Evolutionary conservation across 2,329 filamentous ascomycete species (phyloP).

Genomic region (Xylariales sp.): DNA sequence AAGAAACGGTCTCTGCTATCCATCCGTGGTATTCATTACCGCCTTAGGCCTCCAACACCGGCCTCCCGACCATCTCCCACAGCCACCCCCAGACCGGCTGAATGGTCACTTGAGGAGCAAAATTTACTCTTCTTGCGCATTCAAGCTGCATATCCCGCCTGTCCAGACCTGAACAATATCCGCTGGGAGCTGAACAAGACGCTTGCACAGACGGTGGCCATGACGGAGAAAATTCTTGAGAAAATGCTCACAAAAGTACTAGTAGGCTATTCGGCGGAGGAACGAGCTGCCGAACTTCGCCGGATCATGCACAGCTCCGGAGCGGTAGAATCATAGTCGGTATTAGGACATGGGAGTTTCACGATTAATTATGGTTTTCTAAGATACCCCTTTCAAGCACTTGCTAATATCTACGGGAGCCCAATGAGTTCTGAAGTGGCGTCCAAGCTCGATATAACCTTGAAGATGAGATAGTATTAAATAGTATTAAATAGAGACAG

Average conservation of each 20-base stretch:
- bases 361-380: conserved; percentile 6
- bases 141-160: conserved; percentile 43
- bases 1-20: conserved; percentile 43
- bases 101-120: conserved; percentile 47
- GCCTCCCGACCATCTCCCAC: conserved; percentile 32
- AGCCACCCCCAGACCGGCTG: conserved; percentile 2
- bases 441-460: conserved; percentile 1
- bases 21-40: conserved; percentile 35
- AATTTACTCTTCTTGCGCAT: conserved; percentile 43
- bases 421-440: background rate
- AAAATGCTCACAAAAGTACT: conserved; percentile 43
- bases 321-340: conserved; percentile 11
- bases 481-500: conserved; percentile 6
- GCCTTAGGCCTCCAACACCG: conserved; percentile 25
- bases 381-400: conserved; percentile 23
- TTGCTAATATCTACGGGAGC: background rate
- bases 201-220: conserved; percentile 42
- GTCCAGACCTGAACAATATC: conserved; percentile 41
- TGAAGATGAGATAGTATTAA: conserved; percentile 16
- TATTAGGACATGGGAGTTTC: conserved; percentile 7
- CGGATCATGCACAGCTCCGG: conserved; percentile 30
- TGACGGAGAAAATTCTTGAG: conserved; percentile 43
- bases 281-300: conserved; percentile 30
- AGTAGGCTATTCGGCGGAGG: conserved; percentile 33
- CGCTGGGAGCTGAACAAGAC: conserved; percentile 42